Percentiles rank a stretch among this genome's conserved stretches.
Conservation (phyloP, 208 protist genomes). For the Leishmania gerbilli region DNA sequence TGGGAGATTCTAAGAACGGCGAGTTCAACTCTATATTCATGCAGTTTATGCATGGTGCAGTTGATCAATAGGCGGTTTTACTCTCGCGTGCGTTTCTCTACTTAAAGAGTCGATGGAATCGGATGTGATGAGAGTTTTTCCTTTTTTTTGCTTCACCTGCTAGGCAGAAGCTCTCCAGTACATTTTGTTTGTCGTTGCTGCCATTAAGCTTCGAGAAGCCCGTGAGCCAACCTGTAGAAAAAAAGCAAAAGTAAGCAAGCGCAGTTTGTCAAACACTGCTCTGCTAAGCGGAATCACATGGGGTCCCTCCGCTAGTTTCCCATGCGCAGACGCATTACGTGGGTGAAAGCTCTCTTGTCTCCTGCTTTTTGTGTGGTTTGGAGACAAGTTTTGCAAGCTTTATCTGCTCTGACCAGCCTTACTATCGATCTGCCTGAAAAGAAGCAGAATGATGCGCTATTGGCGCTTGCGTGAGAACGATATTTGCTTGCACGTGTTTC, state of each 20-base stretch:
- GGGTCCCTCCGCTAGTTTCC: neutral
- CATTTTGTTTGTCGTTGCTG: neutral
- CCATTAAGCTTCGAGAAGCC: neutral
- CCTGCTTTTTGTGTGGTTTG: neutral
- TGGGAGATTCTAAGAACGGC: neutral
- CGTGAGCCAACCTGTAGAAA: neutral
- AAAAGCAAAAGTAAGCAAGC: neutral
- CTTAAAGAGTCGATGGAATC: neutral
- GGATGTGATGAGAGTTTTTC: constrained; percentile 1
- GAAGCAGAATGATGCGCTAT: neutral
- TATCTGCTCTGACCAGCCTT: neutral
- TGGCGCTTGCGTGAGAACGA: neutral
- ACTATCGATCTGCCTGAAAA: neutral
- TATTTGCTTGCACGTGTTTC: neutral
- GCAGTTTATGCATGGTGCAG: constrained; percentile 23
- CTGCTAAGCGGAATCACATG: neutral
- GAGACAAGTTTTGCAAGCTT: neutral
- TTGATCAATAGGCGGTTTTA: neutral
- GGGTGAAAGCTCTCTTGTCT: neutral
- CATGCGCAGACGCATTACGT: neutral
- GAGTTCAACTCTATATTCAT: constrained; percentile 30
- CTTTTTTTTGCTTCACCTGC: constrained; percentile 6
- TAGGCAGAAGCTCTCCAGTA: neutral
- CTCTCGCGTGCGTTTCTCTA: neutral
- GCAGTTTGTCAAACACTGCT: neutral